phyloP scores from a whole-genome alignment of 805 yeast genomes.

The Kodamaea leandrae region DNA sequence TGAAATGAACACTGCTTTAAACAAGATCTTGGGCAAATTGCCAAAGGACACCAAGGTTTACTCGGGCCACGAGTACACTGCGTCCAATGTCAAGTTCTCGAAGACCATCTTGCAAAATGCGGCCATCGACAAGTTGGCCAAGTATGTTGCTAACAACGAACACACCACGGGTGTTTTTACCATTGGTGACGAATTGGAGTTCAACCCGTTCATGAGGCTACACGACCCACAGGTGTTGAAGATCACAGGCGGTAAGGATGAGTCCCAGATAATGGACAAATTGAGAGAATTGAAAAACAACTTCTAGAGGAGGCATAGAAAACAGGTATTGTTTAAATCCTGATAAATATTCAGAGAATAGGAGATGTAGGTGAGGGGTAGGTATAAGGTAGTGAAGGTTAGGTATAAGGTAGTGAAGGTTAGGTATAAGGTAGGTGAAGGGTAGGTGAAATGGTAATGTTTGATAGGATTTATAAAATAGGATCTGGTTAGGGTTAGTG shows the following conservation, averaged over 20 bases:
- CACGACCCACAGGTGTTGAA: constrained; percentile 59
- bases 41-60: constrained; percentile 73
- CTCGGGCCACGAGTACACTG: constrained; percentile 97
- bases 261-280: constrained; percentile 62
- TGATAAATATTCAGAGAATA: too few species aligned
- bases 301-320: background rate
- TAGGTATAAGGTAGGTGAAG: too few species aligned
- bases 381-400: too few species aligned
- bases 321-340: too few species aligned
- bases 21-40: constrained; percentile 52
- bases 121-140: constrained; percentile 54
- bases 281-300: constrained; percentile 74
- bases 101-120: constrained; percentile 54
- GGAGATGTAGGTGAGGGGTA: too few species aligned
- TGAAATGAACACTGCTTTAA: constrained; percentile 76
- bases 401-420: too few species aligned
- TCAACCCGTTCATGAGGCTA: constrained; percentile 72
- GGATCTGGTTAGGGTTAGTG: too few species aligned
- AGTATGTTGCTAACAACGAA: constrained; percentile 54
- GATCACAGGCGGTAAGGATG: constrained; percentile 52
- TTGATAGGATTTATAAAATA: too few species aligned
- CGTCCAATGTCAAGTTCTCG: constrained; percentile 75
- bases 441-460: too few species aligned
- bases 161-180: constrained; percentile 85
- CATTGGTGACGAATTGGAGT: constrained; percentile 72